Conservation (phyloP, 2,329 filamentous ascomycete genomes). For the Colletotrichum tofieldiae region DNA sequence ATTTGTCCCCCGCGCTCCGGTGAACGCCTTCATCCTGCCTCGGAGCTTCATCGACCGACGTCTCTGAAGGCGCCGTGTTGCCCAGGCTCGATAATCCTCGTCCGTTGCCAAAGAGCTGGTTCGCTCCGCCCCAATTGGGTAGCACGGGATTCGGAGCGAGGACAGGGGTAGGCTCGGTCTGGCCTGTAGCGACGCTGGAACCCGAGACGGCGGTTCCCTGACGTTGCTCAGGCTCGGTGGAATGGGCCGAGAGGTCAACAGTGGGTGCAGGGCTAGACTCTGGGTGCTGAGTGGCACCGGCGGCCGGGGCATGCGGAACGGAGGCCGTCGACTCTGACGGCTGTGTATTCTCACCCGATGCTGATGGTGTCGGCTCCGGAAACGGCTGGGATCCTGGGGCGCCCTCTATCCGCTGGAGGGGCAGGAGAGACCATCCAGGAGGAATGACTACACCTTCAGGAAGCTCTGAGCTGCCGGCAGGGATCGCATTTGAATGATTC, state of each 20-base stretch:
- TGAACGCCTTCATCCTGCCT: constrained; percentile 35
- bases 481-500: constrained; percentile 66
- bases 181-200: constrained; percentile 5
- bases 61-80: constrained; percentile 27
- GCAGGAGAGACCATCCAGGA: constrained; percentile 75
- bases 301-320: not conserved
- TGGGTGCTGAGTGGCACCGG: not conserved
- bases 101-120: constrained; percentile 62
- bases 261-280: constrained; percentile 1
- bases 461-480: constrained; percentile 73
- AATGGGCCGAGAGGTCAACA: constrained; percentile 13
- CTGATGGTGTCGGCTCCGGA: constrained; percentile 46
- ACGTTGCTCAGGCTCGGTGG: not conserved
- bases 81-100: constrained; percentile 22
- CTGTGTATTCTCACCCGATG: constrained; percentile 14
- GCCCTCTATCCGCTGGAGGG: constrained; percentile 70
- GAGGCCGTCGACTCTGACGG: constrained; percentile 1
- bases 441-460: constrained; percentile 77
- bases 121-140: constrained; percentile 67
- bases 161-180: constrained; percentile 53
- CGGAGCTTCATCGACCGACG: constrained; percentile 30
- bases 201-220: constrained; percentile 23
- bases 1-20: constrained; percentile 15
- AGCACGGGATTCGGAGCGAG: constrained; percentile 64
- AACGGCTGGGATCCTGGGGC: constrained; percentile 44